Conservation (phyloP, 2,329 filamentous ascomycete genomes). For the Alternaria metachromatica region DNA sequence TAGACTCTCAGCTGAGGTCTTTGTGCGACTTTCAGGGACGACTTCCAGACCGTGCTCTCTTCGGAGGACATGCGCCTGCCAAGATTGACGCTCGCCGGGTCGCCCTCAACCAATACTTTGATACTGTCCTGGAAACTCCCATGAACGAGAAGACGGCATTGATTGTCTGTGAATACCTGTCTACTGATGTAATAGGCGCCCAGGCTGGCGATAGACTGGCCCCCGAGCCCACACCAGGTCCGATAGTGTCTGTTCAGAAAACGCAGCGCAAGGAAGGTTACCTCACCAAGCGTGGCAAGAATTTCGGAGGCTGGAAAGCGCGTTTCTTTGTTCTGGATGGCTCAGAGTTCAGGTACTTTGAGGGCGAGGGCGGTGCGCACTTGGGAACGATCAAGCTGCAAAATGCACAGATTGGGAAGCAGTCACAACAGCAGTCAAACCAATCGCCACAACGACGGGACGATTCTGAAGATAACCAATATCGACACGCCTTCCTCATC, state of each 20-base stretch:
- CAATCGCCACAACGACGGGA: conserved; percentile 68
- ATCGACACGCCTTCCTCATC: conserved; percentile 93
- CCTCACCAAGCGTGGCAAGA: conserved; percentile 95
- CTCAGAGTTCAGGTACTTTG: conserved; percentile 84
- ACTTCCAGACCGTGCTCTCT: conserved; percentile 84
- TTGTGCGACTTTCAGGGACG: conserved; percentile 74
- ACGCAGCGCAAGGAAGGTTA: conserved; percentile 83
- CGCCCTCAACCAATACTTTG: conserved; percentile 84
- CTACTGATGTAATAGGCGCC: conserved; percentile 66
- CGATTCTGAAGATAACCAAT: conserved; percentile 90
- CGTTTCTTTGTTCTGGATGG: conserved; percentile 74
- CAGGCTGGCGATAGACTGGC: conserved; percentile 61
- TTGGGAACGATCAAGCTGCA: conserved; percentile 92
- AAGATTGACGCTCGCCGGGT: conserved; percentile 86
- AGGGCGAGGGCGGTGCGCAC: conserved; percentile 87
- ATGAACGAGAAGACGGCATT: conserved; percentile 79
- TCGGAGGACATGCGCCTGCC: conserved; percentile 90
- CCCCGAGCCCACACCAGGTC: conserved; percentile 60
- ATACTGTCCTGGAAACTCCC: conserved; percentile 80
- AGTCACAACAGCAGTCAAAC: conserved; percentile 68
- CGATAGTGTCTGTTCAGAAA: conserved; percentile 49
- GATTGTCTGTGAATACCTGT: conserved; percentile 87
- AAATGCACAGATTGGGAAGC: conserved; percentile 92
- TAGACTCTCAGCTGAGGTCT: conserved; percentile 82
- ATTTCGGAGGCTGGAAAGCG: conserved; percentile 98